Conservation (phyloP, 805 yeast species). For the Candida broadrunensis region DNA sequence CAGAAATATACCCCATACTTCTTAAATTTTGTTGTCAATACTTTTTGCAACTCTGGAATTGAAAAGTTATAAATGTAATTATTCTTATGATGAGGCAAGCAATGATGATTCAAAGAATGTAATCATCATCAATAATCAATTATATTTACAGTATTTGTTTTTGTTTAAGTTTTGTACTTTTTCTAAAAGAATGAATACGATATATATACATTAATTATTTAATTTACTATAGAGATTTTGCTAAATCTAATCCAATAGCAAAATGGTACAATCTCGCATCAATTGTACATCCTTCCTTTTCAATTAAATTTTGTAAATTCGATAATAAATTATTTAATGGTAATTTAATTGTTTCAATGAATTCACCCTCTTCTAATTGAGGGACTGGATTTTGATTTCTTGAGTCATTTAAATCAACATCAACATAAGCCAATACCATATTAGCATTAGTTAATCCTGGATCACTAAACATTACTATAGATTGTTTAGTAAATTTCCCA, state of each 20-base stretch:
- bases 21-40: too few relatives aligned
- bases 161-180: too few relatives aligned
- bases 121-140: too few relatives aligned
- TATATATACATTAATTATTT: too few relatives aligned
- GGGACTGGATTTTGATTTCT: constrained; percentile 70
- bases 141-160: too few relatives aligned
- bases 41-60: too few relatives aligned
- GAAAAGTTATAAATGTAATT: too few relatives aligned
- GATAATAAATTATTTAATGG: constrained; percentile 60
- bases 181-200: too few relatives aligned
- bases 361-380: constrained; percentile 85
- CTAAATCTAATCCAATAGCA: constrained; percentile 74
- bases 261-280: constrained; percentile 88
- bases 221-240: constrained; percentile 18
- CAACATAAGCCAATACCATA: constrained; percentile 71
- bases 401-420: constrained; percentile 65
- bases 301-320: constrained; percentile 46
- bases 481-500: constrained; percentile 50
- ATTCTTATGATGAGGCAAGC: too few relatives aligned
- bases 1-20: too few relatives aligned
- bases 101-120: too few relatives aligned
- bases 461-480: constrained; percentile 57
- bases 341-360: constrained; percentile 81
- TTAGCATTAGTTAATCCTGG: constrained; percentile 90
- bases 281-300: constrained; percentile 64